These are phyloP conservation scores for Heritiera fomes DNA, from an alignment of 345 rosid genomes.

Conservation along the genomic window DNA sequence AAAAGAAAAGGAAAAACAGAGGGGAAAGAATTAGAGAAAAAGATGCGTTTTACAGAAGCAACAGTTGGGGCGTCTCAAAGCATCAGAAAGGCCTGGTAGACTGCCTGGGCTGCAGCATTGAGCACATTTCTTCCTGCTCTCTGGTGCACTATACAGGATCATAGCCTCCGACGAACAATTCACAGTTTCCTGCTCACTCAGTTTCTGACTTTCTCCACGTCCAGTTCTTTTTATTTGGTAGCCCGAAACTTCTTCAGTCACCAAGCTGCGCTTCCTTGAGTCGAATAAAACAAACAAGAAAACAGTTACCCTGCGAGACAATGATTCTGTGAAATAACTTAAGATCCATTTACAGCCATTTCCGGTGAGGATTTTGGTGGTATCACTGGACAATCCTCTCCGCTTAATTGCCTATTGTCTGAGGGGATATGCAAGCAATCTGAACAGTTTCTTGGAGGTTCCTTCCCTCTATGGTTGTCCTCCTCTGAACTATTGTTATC, in stretches of 20 bases:
- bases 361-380: slow-evolving; percentile 78
- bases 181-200: not conserved
- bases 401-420: slow-evolving; percentile 53
- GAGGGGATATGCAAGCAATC: slow-evolving; percentile 48
- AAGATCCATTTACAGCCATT: slow-evolving; percentile 94
- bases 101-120: slow-evolving; percentile 6
- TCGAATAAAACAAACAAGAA: slow-evolving; percentile 23
- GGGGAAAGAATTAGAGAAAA: slow-evolving; percentile 1
- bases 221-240: slow-evolving; percentile 24
- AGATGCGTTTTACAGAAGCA: slow-evolving; percentile 32
- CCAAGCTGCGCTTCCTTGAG: slow-evolving; percentile 18
- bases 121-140: slow-evolving; percentile 26
- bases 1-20: not conserved
- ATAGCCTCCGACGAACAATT: slow-evolving; percentile 7
- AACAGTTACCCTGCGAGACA: slow-evolving; percentile 14
- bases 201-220: slow-evolving; percentile 9
- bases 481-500: slow-evolving; percentile 28
- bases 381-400: slow-evolving; percentile 63
- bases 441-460: slow-evolving; percentile 51
- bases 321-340: slow-evolving; percentile 25
- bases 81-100: slow-evolving; percentile 28
- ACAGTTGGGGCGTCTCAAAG: slow-evolving; percentile 27
- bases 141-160: slow-evolving; percentile 34
- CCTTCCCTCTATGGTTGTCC: slow-evolving; percentile 37
- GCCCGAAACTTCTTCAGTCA: slow-evolving; percentile 14